phyloP scores from a whole-genome alignment of 2,329 filamentous ascomycete genomes.

The Penicillium sp. region DNA sequence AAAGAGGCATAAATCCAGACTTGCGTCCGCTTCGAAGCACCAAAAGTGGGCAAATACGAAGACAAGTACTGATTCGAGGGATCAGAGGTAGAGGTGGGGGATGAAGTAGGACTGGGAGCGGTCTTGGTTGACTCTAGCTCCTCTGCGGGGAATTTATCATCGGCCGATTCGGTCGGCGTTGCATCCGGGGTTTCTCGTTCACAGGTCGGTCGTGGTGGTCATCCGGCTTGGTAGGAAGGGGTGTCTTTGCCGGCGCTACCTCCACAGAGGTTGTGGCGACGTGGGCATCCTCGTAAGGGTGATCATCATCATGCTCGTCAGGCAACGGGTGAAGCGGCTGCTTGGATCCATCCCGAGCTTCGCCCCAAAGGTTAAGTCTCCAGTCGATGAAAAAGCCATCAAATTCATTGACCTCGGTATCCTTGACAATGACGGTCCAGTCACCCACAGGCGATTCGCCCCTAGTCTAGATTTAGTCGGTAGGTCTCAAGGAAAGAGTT shows the following conservation, averaged over 20 bases:
- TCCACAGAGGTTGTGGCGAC: slow-evolving; percentile 61
- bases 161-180: slow-evolving; percentile 46
- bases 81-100: slow-evolving; percentile 26
- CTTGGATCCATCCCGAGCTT: slow-evolving; percentile 69
- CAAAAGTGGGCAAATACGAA: slow-evolving; percentile 84
- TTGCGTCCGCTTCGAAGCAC: slow-evolving; percentile 78
- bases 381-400: slow-evolving; percentile 81
- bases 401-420: slow-evolving; percentile 70
- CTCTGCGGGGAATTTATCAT: slow-evolving; percentile 10
- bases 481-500: background rate
- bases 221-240: slow-evolving; percentile 47
- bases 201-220: slow-evolving; percentile 63
- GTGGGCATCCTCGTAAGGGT: slow-evolving; percentile 63
- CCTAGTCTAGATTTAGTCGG: slow-evolving; percentile 50
- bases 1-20: slow-evolving; percentile 90
- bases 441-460: slow-evolving; percentile 81
- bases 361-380: slow-evolving; percentile 91
- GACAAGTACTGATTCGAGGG: slow-evolving; percentile 57
- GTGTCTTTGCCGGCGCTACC: slow-evolving; percentile 44
- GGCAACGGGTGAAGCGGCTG: slow-evolving; percentile 75
- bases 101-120: slow-evolving; percentile 26
- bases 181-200: slow-evolving; percentile 52
- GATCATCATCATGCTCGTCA: slow-evolving; percentile 72
- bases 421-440: slow-evolving; percentile 88
- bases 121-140: slow-evolving; percentile 18